A percentile compares a stretch with the other conserved stretches of the same genome.
Evolutionary conservation across 2,329 filamentous ascomycete species (phyloP).

Genomic region (Xylaria sp.): DNA sequence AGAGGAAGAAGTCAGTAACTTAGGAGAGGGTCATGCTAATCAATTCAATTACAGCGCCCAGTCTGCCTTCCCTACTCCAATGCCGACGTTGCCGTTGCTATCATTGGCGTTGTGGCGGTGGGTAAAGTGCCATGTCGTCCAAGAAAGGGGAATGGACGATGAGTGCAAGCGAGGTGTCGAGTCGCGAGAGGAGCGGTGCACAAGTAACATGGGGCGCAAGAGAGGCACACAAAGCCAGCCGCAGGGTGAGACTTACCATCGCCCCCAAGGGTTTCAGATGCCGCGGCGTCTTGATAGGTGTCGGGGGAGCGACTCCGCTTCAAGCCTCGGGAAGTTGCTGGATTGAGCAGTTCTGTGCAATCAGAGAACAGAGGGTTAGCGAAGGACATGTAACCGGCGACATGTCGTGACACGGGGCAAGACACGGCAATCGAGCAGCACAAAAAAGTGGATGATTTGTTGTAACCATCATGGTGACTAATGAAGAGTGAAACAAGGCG

Average conservation of each 20-base stretch:
- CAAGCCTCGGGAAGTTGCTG: conserved; percentile 65
- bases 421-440: conserved; percentile 30
- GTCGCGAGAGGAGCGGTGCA: background rate
- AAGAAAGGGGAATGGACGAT: background rate
- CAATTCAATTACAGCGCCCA: background rate
- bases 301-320: conserved; percentile 83
- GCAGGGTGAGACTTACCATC: conserved; percentile 69
- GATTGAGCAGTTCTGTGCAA: conserved; percentile 56
- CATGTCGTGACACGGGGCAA: conserved; percentile 28
- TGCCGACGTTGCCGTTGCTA: background rate
- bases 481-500: conserved; percentile 19
- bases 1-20: conserved; percentile 37
- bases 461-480: conserved; percentile 28
- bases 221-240: conserved; percentile 38
- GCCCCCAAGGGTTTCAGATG: conserved; percentile 65
- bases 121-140: background rate
- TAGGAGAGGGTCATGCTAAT: conserved; percentile 2
- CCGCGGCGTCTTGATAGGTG: conserved; percentile 60
- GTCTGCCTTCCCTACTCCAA: background rate
- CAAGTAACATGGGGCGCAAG: conserved; percentile 23
- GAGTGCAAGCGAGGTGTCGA: background rate
- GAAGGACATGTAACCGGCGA: conserved; percentile 31
- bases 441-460: conserved; percentile 30
- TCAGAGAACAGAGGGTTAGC: conserved; percentile 33
- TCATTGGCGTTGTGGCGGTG: background rate